A percentile compares a stretch with the other conserved stretches of the same genome.
phyloP scores from a whole-genome alignment of 2,329 filamentous ascomycete genomes.

The Colletotrichum magnum region DNA sequence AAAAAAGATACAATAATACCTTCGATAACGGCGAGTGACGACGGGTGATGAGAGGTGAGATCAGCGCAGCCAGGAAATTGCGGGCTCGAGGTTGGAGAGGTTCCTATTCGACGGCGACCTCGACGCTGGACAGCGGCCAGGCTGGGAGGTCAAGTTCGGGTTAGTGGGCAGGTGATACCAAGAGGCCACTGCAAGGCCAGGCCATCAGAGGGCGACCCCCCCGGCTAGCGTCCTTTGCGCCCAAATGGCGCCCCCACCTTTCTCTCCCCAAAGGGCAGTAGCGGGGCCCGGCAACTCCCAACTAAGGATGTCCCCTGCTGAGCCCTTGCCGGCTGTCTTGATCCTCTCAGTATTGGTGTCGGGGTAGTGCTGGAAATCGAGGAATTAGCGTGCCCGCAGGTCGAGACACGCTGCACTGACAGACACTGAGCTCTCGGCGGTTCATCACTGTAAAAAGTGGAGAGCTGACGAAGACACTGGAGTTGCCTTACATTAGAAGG shows the following conservation, averaged over 20 bases:
- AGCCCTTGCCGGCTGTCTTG: background rate
- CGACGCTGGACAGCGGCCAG: background rate
- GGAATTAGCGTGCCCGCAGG: background rate
- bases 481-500: slow-evolving; percentile 18
- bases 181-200: background rate
- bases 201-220: slow-evolving; percentile 1
- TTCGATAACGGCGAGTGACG: slow-evolving; percentile 19
- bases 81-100: slow-evolving; percentile 29
- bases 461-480: slow-evolving; percentile 27
- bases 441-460: slow-evolving; percentile 23
- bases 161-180: slow-evolving; percentile 16
- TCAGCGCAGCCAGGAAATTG: slow-evolving; percentile 40
- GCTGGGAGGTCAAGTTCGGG: slow-evolving; percentile 3
- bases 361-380: background rate
- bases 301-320: slow-evolving; percentile 23
- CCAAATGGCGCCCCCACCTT: slow-evolving; percentile 23
- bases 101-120: slow-evolving; percentile 29
- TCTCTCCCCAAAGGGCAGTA: slow-evolving; percentile 28
- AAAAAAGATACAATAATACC: slow-evolving; percentile 2
- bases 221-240: slow-evolving; percentile 26
- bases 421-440: background rate
- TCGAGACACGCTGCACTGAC: background rate
- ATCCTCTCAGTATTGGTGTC: slow-evolving; percentile 26
- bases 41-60: slow-evolving; percentile 27
- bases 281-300: slow-evolving; percentile 23